Evolutionary conservation across 805 yeast species (phyloP).

Genomic region (Naumovozyma castellii): DNA sequence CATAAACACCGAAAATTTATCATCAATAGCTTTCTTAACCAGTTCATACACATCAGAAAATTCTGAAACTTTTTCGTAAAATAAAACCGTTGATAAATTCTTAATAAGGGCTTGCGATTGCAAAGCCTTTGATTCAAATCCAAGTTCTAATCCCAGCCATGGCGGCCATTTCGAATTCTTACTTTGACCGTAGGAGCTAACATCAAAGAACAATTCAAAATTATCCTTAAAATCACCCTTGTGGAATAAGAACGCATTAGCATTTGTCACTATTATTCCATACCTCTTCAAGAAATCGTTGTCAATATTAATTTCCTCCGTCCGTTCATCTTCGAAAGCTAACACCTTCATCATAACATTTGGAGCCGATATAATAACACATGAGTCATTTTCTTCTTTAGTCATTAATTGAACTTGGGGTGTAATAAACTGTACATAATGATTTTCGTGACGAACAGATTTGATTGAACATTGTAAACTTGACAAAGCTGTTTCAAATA

Average conservation of each 20-base stretch:
- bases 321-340: slow-evolving; percentile 44
- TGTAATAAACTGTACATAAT: slow-evolving; percentile 55
- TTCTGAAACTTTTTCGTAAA: slow-evolving; percentile 46
- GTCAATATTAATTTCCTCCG: slow-evolving; percentile 36
- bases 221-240: slow-evolving; percentile 38
- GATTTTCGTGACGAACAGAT: slow-evolving; percentile 41
- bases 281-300: slow-evolving; percentile 53
- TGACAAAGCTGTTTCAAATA: slow-evolving; percentile 46
- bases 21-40: slow-evolving; percentile 26
- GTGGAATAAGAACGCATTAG: slow-evolving; percentile 62
- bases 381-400: slow-evolving; percentile 42
- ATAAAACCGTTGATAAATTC: slow-evolving; percentile 51
- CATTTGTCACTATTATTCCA: slow-evolving; percentile 58
- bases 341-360: slow-evolving; percentile 57
- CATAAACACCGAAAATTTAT: slow-evolving; percentile 51
- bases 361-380: slow-evolving; percentile 67
- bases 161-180: slow-evolving; percentile 65
- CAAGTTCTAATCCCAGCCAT: slow-evolving; percentile 69
- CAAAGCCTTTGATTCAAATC: slow-evolving; percentile 44
- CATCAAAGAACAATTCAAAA: slow-evolving; percentile 37
- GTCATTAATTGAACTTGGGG: slow-evolving; percentile 75
- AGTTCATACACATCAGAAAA: slow-evolving; percentile 32
- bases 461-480: slow-evolving; percentile 28
- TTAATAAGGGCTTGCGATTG: slow-evolving; percentile 47
- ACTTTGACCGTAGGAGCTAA: slow-evolving; percentile 51